Base-by-base conservation (phyloP, 345 rosid genomes). In the Aquilaria malaccensis region DNA sequence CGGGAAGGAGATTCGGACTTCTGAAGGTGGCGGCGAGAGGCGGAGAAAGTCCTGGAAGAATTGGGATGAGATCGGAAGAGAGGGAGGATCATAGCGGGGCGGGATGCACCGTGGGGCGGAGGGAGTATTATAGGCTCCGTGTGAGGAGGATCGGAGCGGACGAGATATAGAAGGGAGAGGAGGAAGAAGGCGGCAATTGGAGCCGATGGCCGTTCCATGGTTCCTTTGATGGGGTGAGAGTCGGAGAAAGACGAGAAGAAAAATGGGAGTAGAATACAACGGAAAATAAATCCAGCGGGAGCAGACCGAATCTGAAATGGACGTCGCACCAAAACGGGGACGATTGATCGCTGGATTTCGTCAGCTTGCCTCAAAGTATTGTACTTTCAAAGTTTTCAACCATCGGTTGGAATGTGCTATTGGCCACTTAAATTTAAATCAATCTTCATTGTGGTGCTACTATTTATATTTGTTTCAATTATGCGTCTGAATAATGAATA, bases 81-180 rank as follows among this genome's bases (percentile, higher is more conserved):
- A 7, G 98, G 98, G 51, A 89, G 70, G 33, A 93, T 64, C 88
- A 87, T 72, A 64, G 97, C 79, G n/a, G 80, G 79, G 14, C 63
- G 76, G 60, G 66, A 68, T 37, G 70, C 69, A 48, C 45, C 65
- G 47, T 2, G 33, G 50, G 71, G 73, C 7, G 70, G 65, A 53
- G 77, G 70, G 61, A 50, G 56, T 59, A 70, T 62, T 66, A 71
- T 61, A 64, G 68, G 52, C 11, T 59, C 54, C 30, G 68, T 60
- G 31, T 65, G 9, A 51, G 80, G 63, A 22, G 63, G 53, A 69
- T 58, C 55, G 55, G 76, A 56, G 9, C 10, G 72, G 60, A 53
- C 33, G 48, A 74, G n/a, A 46, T 60, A 12, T 14, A 68, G 45
- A 65, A 50, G 55, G 45, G 67, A 47, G 6, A 66, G 59, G 59